phyloP scores from a whole-genome alignment of 768 basidiomycete species.

The Phanerochaete sordida region DNA sequence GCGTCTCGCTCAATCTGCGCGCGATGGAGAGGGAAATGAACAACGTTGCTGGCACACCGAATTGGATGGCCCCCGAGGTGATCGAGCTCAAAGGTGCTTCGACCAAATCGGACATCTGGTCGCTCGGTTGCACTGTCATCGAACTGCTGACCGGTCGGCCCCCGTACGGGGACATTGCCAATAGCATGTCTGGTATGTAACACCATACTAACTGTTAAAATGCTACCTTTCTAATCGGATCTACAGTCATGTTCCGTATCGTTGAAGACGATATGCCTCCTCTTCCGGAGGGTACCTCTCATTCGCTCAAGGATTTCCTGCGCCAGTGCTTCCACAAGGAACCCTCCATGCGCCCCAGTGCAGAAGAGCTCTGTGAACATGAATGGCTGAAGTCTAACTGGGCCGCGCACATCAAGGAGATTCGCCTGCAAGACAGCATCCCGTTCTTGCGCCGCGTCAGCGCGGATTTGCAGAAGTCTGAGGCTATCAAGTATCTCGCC shows the following conservation, averaged over 20 bases:
- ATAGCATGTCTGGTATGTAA: slow-evolving; percentile 79
- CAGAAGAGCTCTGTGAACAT: slow-evolving; percentile 84
- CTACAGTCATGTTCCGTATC: slow-evolving; percentile 93
- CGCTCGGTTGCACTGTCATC: slow-evolving; percentile 89
- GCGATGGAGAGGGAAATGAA: slow-evolving; percentile 85
- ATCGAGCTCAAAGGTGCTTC: slow-evolving; percentile 94
- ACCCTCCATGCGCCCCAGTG: slow-evolving; percentile 76
- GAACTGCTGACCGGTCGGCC: slow-evolving; percentile 91
- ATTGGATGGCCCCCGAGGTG: slow-evolving; percentile 99
- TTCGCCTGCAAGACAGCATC: slow-evolving; percentile 91
- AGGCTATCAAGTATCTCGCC: slow-evolving; percentile 52
- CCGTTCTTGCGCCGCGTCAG: slow-evolving; percentile 93
- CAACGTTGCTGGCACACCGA: slow-evolving; percentile 91
- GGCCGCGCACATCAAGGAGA: slow-evolving; percentile 75
- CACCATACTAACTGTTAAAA: not conserved
- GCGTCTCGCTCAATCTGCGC: slow-evolving; percentile 92
- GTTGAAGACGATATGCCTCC: slow-evolving; percentile 92
- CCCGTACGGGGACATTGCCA: slow-evolving; percentile 86
- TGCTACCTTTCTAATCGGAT: not conserved
- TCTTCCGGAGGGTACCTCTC: slow-evolving; percentile 75
- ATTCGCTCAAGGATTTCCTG: slow-evolving; percentile 76
- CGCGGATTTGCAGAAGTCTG: slow-evolving; percentile 75
- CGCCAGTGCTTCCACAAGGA: slow-evolving; percentile 89
- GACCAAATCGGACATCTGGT: slow-evolving; percentile 95
- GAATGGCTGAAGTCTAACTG: slow-evolving; percentile 84